Evolutionary conservation across 495 filamentous ascomycete genomes (phyloP).

Genomic region (Penicillium egyptiacum): DNA sequence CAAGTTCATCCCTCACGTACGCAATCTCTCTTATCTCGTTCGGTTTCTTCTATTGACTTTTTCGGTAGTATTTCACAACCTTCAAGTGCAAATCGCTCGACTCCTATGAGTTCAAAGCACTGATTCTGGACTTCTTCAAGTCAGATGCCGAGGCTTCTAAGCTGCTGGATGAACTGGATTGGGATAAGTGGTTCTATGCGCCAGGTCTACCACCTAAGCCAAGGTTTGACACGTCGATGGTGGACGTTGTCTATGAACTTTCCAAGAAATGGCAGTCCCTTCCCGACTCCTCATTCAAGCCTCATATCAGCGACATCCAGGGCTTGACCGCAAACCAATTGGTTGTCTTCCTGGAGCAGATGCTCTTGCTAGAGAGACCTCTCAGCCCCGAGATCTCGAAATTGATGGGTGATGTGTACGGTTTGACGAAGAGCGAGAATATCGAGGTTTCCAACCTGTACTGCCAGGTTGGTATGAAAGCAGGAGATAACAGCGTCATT

Average conservation of each 20-base stretch:
- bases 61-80: constrained; percentile 70
- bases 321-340: constrained; percentile 80
- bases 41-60: constrained; percentile 13
- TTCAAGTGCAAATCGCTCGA: constrained; percentile 81
- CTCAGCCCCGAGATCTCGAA: constrained; percentile 62
- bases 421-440: constrained; percentile 67
- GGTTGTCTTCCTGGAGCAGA: constrained; percentile 80
- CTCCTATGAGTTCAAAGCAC: constrained; percentile 88
- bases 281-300: constrained; percentile 56
- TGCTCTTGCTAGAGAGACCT: constrained; percentile 63
- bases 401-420: constrained; percentile 70
- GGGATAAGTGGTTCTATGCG: constrained; percentile 82
- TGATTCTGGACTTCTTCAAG: constrained; percentile 79
- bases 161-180: constrained; percentile 70
- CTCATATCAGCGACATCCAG: constrained; percentile 64
- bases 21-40: constrained; percentile 13
- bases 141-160: constrained; percentile 64
- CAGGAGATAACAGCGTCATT: constrained; percentile 65
- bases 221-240: constrained; percentile 82
- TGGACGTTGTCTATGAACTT: constrained; percentile 79
- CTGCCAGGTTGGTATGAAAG: constrained; percentile 72
- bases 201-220: constrained; percentile 89
- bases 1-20: constrained; percentile 83
- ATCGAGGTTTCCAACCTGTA: constrained; percentile 81
- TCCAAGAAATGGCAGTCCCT: constrained; percentile 72